These are phyloP conservation scores for Trichophyton benhamiae DNA, from an alignment of 2,329 filamentous ascomycete species.

Conservation along the genomic window DNA sequence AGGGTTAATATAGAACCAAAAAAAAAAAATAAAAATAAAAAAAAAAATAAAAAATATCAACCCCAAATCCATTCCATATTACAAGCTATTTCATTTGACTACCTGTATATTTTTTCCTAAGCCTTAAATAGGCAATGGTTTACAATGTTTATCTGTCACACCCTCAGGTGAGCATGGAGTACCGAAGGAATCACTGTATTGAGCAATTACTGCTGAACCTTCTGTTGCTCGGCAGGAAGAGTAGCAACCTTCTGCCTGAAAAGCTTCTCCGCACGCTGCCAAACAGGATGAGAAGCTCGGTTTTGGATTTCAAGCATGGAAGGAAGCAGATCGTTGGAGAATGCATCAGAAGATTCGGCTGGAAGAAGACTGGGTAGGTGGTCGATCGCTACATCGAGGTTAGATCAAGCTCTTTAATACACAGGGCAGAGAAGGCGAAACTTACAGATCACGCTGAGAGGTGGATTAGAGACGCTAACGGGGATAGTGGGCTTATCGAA, in stretches of 20 bases:
- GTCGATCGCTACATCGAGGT: constrained; percentile 45
- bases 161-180: not conserved
- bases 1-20: not conserved
- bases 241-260: constrained; percentile 70
- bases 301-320: constrained; percentile 67
- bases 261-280: constrained; percentile 70
- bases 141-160: not conserved
- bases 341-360: constrained; percentile 75
- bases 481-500: constrained; percentile 79
- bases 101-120: not conserved
- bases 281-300: constrained; percentile 58
- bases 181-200: not conserved
- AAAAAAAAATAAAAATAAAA: not conserved
- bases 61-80: not conserved
- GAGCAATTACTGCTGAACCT: constrained; percentile 5
- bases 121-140: not conserved
- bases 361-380: constrained; percentile 74
- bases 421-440: not conserved
- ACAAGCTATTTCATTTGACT: not conserved
- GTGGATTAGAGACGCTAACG: constrained; percentile 48
- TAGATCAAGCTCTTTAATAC: not conserved
- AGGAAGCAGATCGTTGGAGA: constrained; percentile 65
- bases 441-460: constrained; percentile 62
- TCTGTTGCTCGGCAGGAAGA: constrained; percentile 40
- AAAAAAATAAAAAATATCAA: not conserved